Evolutionary conservation across 306 rosid genomes (phyloP), one percentile per base, ranked within the genome.

Genomic region (Castanopsis chinensis): DNA sequence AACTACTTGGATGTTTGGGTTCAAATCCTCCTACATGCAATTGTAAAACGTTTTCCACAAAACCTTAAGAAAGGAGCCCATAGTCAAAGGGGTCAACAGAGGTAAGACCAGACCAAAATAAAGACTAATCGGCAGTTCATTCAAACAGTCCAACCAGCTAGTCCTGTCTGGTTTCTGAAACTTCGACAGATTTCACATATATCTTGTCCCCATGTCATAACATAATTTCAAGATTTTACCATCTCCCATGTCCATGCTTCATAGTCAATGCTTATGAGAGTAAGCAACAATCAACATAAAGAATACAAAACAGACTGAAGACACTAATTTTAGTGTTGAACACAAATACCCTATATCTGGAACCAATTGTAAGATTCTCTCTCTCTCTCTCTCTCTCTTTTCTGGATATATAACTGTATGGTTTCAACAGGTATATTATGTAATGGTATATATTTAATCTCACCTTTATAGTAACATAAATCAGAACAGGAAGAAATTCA

Each of bases 401-500:
- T 28, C 1, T 1, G 14, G 53, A 49, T 19, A 68, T 8, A 35
- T 19, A 33, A 68, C 27, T 8, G 15, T 1, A 19, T 33, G 5
- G 37, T 19, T 32, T 9, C 17, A 10, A 1, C 1, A 68, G 27
- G 13, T 68, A 73, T 25, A 73, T 30, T 1, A 53, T 17, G 64
- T 30, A 18, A 73, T 54, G 4, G 63, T 61, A 65, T 69, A 65
- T 56, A 63, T 27, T 12, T 73, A n/a, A 49, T 4, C 72, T 54
- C 82, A 87, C 92, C 92, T 89, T 96, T 82, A 96, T 58, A 32
- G 98, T 96, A 78, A 96, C 99, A 75, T 88, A 96, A 65, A 96
- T 96, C 69, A 96, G 90, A 83, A 96, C 98, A 11, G 99, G 99
- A 88, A 96, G 98, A 79, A 96, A 96, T 73, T 96, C 99, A 76